A percentile compares a stretch with the other conserved stretches of the same genome.
phyloP scores from a whole-genome alignment of 2,329 filamentous ascomycete genomes.

The Aureobasidium sp. region DNA sequence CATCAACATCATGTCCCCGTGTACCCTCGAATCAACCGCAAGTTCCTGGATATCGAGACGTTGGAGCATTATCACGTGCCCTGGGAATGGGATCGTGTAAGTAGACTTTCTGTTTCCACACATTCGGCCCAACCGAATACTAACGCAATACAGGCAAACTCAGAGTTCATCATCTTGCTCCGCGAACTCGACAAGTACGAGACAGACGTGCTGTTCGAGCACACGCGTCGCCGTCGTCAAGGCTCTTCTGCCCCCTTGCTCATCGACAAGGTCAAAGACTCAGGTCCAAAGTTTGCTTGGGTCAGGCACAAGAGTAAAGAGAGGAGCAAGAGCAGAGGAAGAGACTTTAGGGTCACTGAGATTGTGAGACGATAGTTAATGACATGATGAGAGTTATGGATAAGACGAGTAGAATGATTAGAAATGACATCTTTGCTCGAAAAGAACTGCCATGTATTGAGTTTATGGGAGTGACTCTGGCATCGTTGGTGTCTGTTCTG shows the following conservation, averaged over 20 bases:
- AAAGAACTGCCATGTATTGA: not conserved
- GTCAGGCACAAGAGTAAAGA: conserved; percentile 1
- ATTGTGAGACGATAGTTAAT: not conserved
- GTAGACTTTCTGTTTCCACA: conserved; percentile 19
- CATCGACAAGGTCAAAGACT: conserved; percentile 4
- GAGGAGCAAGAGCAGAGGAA: conserved; percentile 6
- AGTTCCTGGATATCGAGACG: conserved; percentile 41
- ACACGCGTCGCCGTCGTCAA: conserved; percentile 39
- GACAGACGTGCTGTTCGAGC: conserved; percentile 45
- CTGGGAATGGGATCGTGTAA: conserved; percentile 42
- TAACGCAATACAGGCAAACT: conserved; percentile 30
- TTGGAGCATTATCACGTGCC: conserved; percentile 43
- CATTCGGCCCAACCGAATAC: not conserved
- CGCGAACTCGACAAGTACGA: conserved; percentile 43
- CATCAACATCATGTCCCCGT: conserved; percentile 28
- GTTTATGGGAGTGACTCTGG: not conserved
- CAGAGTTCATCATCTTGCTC: conserved; percentile 44
- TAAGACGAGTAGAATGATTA: not conserved
- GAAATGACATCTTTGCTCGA: not conserved
- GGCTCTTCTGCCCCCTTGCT: not conserved
- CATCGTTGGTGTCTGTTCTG: not conserved
- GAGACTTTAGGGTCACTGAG: conserved; percentile 4
- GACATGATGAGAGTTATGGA: not conserved
- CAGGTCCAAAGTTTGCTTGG: conserved; percentile 4
- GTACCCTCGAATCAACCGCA: conserved; percentile 42